Conservation (phyloP, 345 rosid species). For the Aethionema arabicum region DNA sequence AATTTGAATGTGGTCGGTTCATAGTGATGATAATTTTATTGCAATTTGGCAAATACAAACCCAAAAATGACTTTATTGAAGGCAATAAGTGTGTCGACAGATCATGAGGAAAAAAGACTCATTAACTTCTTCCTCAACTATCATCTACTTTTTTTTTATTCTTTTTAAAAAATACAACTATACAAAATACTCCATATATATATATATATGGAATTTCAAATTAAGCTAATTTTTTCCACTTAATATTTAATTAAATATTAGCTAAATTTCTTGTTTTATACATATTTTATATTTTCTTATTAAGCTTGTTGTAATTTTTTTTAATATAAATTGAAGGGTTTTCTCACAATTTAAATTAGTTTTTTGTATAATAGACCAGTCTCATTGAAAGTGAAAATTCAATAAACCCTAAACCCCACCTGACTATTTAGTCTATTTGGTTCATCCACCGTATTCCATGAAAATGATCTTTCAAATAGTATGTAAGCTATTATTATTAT, state of each 20-base stretch:
- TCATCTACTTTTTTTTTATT: constrained; percentile 11
- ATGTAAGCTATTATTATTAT: too few species aligned
- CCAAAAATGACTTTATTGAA: constrained; percentile 27
- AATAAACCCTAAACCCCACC: constrained; percentile 21
- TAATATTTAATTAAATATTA: too few species aligned
- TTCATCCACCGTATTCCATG: constrained; percentile 27
- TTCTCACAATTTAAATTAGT: not conserved
- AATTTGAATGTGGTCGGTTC: constrained; percentile 32
- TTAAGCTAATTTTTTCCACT: too few species aligned
- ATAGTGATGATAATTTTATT: constrained; percentile 28
- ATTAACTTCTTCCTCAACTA: constrained; percentile 33
- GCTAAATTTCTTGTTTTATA: too few species aligned
- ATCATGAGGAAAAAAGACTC: constrained; percentile 23
- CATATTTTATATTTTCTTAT: too few species aligned
- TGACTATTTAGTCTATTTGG: constrained; percentile 17
- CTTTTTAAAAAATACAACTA: not conserved
- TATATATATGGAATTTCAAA: too few species aligned
- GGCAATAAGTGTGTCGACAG: constrained; percentile 20
- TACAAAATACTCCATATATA: too few species aligned
- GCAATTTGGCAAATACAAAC: constrained; percentile 34
- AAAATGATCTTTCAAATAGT: constrained; percentile 14
- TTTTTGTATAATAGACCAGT: constrained; percentile 10
- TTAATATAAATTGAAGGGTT: too few species aligned
- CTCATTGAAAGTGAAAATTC: constrained; percentile 17
- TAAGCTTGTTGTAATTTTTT: too few species aligned